A percentile compares a stretch with the other conserved stretches of the same genome.
Conservation (phyloP, 106 monocot genomes). For the Phalaenopsis aphrodite region DNA sequence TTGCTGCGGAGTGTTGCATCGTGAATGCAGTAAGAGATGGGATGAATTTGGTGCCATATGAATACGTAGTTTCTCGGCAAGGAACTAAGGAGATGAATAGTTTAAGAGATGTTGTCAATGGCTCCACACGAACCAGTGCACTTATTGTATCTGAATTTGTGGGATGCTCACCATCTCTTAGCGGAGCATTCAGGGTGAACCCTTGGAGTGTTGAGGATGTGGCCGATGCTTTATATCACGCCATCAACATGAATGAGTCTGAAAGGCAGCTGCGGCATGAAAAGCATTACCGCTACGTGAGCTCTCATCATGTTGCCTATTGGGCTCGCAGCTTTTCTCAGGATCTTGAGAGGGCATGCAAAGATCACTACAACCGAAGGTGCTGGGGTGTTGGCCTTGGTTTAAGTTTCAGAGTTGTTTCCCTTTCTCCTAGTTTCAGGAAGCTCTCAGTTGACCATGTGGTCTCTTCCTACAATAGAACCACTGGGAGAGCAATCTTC, state of each 20-base stretch:
- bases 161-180: conserved; percentile 58
- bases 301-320: conserved; percentile 41
- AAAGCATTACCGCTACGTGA: conserved; percentile 56
- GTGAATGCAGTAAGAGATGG: conserved; percentile 70
- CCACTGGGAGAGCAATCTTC: conserved; percentile 33
- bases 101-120: conserved; percentile 26
- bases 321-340: conserved; percentile 48
- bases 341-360: conserved; percentile 45
- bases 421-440: conserved; percentile 36
- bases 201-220: conserved; percentile 55
- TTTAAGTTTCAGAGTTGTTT: conserved; percentile 41
- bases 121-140: conserved; percentile 21
- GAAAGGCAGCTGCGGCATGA: conserved; percentile 49
- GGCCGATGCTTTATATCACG: conserved; percentile 38
- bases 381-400: conserved; percentile 54
- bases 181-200: conserved; percentile 48
- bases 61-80: conserved; percentile 53
- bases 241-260: conserved; percentile 17
- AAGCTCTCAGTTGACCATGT: conserved; percentile 24
- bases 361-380: conserved; percentile 34
- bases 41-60: conserved; percentile 61
- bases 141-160: conserved; percentile 57
- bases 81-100: conserved; percentile 37
- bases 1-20: conserved; percentile 48
- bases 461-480: conserved; percentile 18